phyloP scores from a whole-genome alignment of 1,139 yeast genomes.

The Kodamaea fungicola region DNA sequence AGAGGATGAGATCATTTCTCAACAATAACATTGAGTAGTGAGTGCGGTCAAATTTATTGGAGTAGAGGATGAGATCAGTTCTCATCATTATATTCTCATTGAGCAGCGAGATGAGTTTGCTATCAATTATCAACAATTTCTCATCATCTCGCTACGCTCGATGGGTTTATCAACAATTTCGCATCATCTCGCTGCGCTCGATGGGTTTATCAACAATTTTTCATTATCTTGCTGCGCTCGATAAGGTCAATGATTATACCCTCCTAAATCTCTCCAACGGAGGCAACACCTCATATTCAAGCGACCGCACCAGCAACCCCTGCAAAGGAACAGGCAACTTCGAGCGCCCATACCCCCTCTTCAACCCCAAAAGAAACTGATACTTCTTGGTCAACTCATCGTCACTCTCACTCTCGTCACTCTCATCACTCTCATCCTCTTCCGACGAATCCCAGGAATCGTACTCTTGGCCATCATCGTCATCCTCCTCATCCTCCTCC shows the following conservation, averaged over 20 bases:
- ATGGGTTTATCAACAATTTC: too few relatives aligned
- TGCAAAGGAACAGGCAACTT: conserved; percentile 5
- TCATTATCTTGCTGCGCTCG: too few relatives aligned
- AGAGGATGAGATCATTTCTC: too few relatives aligned
- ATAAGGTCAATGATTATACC: neutral
- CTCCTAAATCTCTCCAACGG: conserved; percentile 25
- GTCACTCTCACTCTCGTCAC: conserved; percentile 6
- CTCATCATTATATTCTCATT: too few relatives aligned
- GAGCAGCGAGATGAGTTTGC: too few relatives aligned
- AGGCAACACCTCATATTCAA: conserved; percentile 19
- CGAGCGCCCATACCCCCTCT: conserved; percentile 7
- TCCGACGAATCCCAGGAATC: conserved; percentile 7
- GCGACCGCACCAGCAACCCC: conserved; percentile 1
- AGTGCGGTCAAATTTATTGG: too few relatives aligned
- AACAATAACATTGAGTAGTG: too few relatives aligned
- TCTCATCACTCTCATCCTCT: conserved; percentile 3
- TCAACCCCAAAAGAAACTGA: conserved; percentile 11
- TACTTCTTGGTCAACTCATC: conserved; percentile 11
- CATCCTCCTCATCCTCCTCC: conserved; percentile 4
- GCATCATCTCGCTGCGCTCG: too few relatives aligned
- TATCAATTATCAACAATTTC: too few relatives aligned
- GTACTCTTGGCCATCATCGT: conserved; percentile 4
- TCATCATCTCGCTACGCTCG: too few relatives aligned
- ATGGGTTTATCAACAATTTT: too few relatives aligned
- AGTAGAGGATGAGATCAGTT: too few relatives aligned